Evolutionary conservation across 345 rosid species (phyloP), one percentile per base, ranked within the genome.

Genomic region (Populus tremula): DNA sequence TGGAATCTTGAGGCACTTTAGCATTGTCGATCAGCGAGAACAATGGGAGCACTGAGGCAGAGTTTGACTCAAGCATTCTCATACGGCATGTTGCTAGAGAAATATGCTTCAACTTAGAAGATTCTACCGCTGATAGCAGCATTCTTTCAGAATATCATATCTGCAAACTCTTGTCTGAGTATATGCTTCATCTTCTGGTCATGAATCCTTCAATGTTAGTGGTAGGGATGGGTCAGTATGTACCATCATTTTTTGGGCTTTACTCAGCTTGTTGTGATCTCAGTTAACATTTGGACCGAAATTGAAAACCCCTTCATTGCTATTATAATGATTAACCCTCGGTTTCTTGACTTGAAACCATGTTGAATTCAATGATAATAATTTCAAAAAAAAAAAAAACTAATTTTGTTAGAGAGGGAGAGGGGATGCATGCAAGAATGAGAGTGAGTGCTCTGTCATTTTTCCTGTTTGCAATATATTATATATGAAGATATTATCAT

Each of bases 41-140:
- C 59, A 69, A 43, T 64, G 53, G 66, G 71, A 76, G 61, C 35
- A 33, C 39, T 18, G 74, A 84, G 33, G 76, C 77, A 0, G 88
- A 87, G 59, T 89, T 83, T n/a, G 88, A 88, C n/a, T 86, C 87
- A 72, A 85, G 88, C 84, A 63, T 89, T 65, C 88, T 89, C 0
- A 67, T 86, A 11, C 88, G 91, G 91, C 89, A 88, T 66, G 77
- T 89, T 47, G 90, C 92, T 29, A 89, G 87, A 21, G 90, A 84
- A 33, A 83, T 88, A 65, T 84, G 86, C 69, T 84, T 77, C 41
- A 7, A 62, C 39, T 23, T 17, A 13, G 85, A 82, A 0, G 35
- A 68, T 31, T 29, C 20, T 66, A 14, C 25, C 4, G 16, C 43
- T 39, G 66, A 47, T 5, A 18, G 49, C 16, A 33, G 5, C 36